Evolutionary conservation across 257 asterid species (phyloP).

Genomic region (Apocynum venetum): DNA sequence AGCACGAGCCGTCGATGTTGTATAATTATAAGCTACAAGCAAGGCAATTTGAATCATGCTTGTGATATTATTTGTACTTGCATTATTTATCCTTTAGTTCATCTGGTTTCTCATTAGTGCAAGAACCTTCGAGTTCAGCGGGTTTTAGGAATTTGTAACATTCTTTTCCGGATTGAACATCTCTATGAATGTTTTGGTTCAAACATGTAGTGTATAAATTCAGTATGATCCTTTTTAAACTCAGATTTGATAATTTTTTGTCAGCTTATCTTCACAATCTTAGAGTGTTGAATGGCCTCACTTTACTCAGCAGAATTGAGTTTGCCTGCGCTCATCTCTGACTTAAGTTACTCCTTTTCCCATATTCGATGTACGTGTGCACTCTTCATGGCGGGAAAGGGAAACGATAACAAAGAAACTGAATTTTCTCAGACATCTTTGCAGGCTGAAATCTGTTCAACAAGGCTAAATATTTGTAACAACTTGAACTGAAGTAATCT

Average conservation of each 20-base stretch:
- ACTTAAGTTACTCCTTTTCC: not conserved
- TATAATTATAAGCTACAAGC: not conserved
- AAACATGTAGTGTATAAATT: not conserved
- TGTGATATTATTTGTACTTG: not conserved
- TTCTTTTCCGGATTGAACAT: not conserved
- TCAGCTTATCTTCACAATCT: not conserved
- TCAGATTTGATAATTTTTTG: not conserved
- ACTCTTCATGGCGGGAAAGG: not conserved
- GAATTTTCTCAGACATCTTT: not conserved
- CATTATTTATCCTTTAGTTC: not conserved
- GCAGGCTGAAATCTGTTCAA: not conserved
- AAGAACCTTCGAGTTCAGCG: not conserved
- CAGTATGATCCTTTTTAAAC: not conserved
- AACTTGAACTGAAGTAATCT: not conserved
- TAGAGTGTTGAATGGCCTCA: not conserved
- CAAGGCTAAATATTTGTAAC: not conserved
- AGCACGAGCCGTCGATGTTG: not conserved
- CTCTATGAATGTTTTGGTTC: not conserved
- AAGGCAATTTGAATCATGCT: not conserved
- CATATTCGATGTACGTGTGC: not conserved
- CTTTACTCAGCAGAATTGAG: not conserved
- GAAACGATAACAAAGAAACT: not conserved
- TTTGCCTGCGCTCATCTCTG: not conserved
- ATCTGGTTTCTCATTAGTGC: not conserved
- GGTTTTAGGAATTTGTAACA: too few relatives aligned